Evolutionary conservation across 2,329 filamentous ascomycete genomes (phyloP).

Genomic region (Colletotrichum sp.): DNA sequence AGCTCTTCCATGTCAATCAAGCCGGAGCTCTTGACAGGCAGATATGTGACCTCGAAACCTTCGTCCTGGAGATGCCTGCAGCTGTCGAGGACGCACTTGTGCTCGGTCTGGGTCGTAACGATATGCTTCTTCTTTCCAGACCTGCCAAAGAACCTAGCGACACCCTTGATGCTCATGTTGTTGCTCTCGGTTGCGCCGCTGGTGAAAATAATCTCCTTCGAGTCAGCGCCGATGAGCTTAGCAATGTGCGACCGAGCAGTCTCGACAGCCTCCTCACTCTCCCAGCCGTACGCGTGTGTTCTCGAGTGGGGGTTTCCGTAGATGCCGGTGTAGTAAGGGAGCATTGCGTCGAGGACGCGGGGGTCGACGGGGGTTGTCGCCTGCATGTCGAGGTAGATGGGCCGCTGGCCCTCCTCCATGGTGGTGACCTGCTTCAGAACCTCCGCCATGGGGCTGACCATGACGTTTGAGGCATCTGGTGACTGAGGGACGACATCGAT

Average conservation of each 20-base stretch:
- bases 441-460: slow-evolving; percentile 84
- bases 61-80: slow-evolving; percentile 97
- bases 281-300: slow-evolving; percentile 98
- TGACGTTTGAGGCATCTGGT: slow-evolving; percentile 62
- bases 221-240: slow-evolving; percentile 86
- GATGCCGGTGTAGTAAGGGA: slow-evolving; percentile 89
- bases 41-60: slow-evolving; percentile 95
- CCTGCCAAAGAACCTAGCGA: slow-evolving; percentile 92
- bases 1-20: slow-evolving; percentile 84
- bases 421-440: slow-evolving; percentile 91
- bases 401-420: slow-evolving; percentile 90
- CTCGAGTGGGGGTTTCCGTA: slow-evolving; percentile 98
- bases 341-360: slow-evolving; percentile 93
- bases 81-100: slow-evolving; percentile 98
- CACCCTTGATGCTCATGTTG: slow-evolving; percentile 99
- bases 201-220: slow-evolving; percentile 99
- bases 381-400: slow-evolving; percentile 98
- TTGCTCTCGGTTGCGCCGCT: slow-evolving; percentile 98
- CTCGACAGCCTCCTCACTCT: slow-evolving; percentile 93
- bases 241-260: slow-evolving; percentile 85
- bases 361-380: slow-evolving; percentile 95
- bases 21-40: slow-evolving; percentile 88
- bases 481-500: slow-evolving; percentile 56
- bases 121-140: slow-evolving; percentile 98
- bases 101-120: slow-evolving; percentile 95